Conservation (phyloP, 768 basidiomycete genomes). For the Xerocomus brunneocitrinus region DNA sequence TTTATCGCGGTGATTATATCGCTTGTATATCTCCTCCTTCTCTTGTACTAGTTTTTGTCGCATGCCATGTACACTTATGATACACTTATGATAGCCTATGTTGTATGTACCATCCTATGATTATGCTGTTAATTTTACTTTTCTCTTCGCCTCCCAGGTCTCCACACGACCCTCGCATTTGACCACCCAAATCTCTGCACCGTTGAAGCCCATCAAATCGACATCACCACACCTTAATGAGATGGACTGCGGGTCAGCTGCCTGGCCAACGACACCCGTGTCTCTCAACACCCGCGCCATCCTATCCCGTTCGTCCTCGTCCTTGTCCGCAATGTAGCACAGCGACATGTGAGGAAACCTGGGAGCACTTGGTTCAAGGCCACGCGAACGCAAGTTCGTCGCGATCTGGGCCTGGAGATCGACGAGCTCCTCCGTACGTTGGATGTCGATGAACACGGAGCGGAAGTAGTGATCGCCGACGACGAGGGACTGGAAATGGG, state of each 20-base stretch:
- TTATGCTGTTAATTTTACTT: slow-evolving; percentile 17
- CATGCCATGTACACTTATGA: neutral
- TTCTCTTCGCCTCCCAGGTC: slow-evolving; percentile 49
- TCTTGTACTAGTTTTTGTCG: neutral
- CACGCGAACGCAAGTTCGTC: slow-evolving; percentile 28
- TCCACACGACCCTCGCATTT: slow-evolving; percentile 57
- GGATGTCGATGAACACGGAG: slow-evolving; percentile 59
- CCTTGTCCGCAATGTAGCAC: slow-evolving; percentile 67
- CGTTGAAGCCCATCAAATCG: slow-evolving; percentile 42
- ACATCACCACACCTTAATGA: slow-evolving; percentile 21
- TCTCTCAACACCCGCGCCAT: slow-evolving; percentile 42
- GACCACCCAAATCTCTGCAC: slow-evolving; percentile 55
- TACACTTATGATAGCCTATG: neutral
- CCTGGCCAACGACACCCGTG: slow-evolving; percentile 31
- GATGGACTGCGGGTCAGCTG: slow-evolving; percentile 23
- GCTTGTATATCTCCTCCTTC: neutral
- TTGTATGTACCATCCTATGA: neutral
- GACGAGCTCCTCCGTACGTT: slow-evolving; percentile 41
- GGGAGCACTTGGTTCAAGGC: slow-evolving; percentile 46
- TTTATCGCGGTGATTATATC: slow-evolving; percentile 6
- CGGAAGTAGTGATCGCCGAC: slow-evolving; percentile 64
- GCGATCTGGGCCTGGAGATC: slow-evolving; percentile 48
- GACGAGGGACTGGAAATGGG: slow-evolving; percentile 51
- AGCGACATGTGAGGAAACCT: slow-evolving; percentile 69
- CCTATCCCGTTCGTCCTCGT: slow-evolving; percentile 48